Evolutionary conservation across 805 yeast species (phyloP).

Genomic region (Maudiozyma bulderi): DNA sequence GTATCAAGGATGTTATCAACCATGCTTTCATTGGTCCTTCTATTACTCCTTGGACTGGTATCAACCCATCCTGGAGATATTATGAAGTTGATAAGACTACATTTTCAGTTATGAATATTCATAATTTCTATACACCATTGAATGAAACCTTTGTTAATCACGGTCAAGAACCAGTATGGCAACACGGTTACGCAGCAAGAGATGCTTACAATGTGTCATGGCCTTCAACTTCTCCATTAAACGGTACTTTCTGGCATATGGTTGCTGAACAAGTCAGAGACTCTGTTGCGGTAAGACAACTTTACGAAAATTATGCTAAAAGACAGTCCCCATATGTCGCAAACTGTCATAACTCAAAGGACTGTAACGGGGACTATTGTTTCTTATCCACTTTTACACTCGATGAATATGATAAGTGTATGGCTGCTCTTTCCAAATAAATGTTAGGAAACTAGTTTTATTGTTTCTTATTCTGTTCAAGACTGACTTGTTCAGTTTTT

Average conservation of each 20-base stretch:
- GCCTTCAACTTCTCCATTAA: not conserved
- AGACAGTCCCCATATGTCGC: not conserved
- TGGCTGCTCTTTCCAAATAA: not conserved
- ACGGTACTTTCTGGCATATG: not conserved
- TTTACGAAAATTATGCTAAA: not conserved
- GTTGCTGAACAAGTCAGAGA: not conserved
- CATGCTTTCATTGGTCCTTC: not conserved
- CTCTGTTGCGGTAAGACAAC: not conserved
- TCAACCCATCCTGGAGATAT: not conserved
- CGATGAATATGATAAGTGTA: not conserved
- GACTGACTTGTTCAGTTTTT: no score
- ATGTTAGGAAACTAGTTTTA: no score
- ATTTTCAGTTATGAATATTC: not conserved
- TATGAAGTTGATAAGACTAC: not conserved
- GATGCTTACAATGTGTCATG: not conserved
- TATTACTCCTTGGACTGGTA: not conserved
- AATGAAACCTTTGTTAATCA: not conserved
- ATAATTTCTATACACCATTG: not conserved
- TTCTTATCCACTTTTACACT: not conserved
- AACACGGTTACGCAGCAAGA: not conserved
- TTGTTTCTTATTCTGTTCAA: no score
- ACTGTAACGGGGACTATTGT: not conserved
- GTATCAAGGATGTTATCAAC: not conserved
- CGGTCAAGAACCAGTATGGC: not conserved
- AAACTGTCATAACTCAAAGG: not conserved